Conservation (phyloP, 345 rosid species). For the Xanthoceras sorbifolium region DNA sequence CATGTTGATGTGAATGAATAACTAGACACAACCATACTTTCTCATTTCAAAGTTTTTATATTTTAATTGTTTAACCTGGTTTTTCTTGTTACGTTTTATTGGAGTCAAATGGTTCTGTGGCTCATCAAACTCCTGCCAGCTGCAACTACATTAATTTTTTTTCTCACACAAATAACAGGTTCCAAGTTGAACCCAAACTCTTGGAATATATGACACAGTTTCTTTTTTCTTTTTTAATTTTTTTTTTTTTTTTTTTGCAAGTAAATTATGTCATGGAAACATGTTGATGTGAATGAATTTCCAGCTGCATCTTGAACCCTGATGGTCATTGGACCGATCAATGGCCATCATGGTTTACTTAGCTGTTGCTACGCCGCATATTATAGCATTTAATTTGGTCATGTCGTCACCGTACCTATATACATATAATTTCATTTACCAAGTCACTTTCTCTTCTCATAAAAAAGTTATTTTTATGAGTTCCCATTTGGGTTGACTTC, state of each 20-base stretch:
- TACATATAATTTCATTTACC: neutral
- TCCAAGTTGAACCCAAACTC: conserved; percentile 27
- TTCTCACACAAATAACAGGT: neutral
- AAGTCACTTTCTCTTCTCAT: neutral
- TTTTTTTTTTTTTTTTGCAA: no score
- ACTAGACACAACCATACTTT: neutral
- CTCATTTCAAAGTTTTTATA: neutral
- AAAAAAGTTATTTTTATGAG: neutral
- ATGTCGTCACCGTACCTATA: neutral
- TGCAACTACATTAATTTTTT: neutral
- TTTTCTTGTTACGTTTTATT: neutral
- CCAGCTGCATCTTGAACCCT: conserved; percentile 1
- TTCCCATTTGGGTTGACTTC: conserved; percentile 15
- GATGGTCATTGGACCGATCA: neutral
- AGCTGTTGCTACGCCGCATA: conserved; percentile 3
- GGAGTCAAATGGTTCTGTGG: neutral
- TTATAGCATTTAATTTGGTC: neutral
- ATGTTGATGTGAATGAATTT: neutral
- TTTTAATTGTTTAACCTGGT: neutral
- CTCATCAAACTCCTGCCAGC: conserved; percentile 10
- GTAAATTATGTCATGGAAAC: neutral
- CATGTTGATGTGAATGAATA: neutral
- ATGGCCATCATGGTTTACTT: neutral
- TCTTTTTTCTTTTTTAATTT: no score
- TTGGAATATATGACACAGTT: conserved; percentile 1